phyloP scores from a whole-genome alignment of 2,329 filamentous ascomycete species.

The Nannizziopsis barbatae region DNA sequence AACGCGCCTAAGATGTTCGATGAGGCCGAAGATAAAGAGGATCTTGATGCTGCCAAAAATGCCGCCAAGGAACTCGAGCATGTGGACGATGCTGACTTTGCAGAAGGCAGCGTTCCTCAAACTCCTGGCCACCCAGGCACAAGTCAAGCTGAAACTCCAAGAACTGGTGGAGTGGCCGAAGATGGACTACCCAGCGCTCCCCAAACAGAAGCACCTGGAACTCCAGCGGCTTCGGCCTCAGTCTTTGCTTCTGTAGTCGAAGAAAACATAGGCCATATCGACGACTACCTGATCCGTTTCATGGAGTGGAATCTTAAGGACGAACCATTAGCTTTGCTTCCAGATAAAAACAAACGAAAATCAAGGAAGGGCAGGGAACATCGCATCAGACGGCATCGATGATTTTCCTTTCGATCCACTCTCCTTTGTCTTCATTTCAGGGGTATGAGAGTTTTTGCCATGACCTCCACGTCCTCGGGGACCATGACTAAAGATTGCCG shows the following conservation, averaged over 20 bases:
- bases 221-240: conserved; percentile 19
- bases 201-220: conserved; percentile 6
- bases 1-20: conserved; percentile 64
- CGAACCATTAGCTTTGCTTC: conserved; percentile 38
- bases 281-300: conserved; percentile 62
- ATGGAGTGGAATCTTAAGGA: conserved; percentile 51
- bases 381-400: conserved; percentile 26
- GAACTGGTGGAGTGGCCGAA: conserved; percentile 30
- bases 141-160: conserved; percentile 27
- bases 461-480: neutral
- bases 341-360: conserved; percentile 40
- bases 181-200: conserved; percentile 14
- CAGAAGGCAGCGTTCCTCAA: conserved; percentile 45
- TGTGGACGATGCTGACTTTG: conserved; percentile 76
- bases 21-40: conserved; percentile 83
- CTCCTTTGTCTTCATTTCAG: neutral
- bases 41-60: conserved; percentile 73
- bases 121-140: conserved; percentile 23
- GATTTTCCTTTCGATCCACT: conserved; percentile 7
- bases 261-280: conserved; percentile 47
- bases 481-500: neutral
- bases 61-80: conserved; percentile 80
- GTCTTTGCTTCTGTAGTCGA: conserved; percentile 23
- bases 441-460: neutral
- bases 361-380: conserved; percentile 40